Percentiles rank a stretch among this genome's conserved stretches.
These are phyloP conservation scores for Talaromyces sp. DNA, from an alignment of 2,329 filamentous ascomycete species.

Conservation along the genomic window DNA sequence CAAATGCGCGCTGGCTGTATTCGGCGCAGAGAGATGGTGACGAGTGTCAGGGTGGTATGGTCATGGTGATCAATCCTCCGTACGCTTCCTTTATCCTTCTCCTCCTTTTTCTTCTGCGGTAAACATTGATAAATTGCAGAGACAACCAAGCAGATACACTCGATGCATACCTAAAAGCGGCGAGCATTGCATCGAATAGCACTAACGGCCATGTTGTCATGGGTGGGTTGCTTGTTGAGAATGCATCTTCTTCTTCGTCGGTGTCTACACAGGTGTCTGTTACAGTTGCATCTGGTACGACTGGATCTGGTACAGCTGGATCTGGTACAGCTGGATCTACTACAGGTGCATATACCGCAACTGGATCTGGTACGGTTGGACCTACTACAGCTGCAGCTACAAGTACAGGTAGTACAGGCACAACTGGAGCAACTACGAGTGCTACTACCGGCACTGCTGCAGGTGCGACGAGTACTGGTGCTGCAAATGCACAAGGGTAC, in stretches of 20 bases:
- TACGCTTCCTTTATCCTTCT: slow-evolving; percentile 11
- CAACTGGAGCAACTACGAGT: background rate
- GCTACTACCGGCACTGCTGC: background rate
- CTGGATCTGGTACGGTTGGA: background rate
- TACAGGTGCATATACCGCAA: background rate
- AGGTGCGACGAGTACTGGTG: background rate
- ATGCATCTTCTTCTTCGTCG: background rate
- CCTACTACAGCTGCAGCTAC: background rate
- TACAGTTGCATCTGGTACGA: background rate
- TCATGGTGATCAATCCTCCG: slow-evolving; percentile 50
- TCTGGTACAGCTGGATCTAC: background rate
- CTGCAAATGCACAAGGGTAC: background rate
- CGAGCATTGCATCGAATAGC: background rate
- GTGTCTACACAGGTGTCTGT: background rate
- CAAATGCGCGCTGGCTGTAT: slow-evolving; percentile 48
- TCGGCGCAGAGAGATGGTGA: slow-evolving; percentile 41
- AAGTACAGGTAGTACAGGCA: background rate
- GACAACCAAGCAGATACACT: slow-evolving; percentile 13
- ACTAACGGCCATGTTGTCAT: background rate
- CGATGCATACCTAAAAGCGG: slow-evolving; percentile 14
- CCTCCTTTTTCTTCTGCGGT: background rate
- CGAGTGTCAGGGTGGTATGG: slow-evolving; percentile 50
- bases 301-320: background rate
- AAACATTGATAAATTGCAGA: background rate
- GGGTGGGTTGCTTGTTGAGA: background rate